Evolutionary conservation across 306 rosid species (phyloP).

Genomic region (Biancaea sappan): DNA sequence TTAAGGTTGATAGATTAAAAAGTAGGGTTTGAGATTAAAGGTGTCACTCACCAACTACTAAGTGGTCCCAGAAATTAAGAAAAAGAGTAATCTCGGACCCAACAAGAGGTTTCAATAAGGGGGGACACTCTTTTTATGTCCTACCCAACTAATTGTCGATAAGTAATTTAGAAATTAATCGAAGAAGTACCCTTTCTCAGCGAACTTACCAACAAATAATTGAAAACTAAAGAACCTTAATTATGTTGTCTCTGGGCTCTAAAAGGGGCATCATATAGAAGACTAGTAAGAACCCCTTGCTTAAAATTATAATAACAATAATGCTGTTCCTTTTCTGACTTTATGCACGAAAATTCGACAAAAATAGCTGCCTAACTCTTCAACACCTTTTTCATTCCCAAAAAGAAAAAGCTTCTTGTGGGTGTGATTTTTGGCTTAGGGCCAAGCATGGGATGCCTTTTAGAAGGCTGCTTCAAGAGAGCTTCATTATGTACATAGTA

Average conservation of each 20-base stretch:
- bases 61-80: constrained; percentile 3
- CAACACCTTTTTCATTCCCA: background rate
- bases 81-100: constrained; percentile 40
- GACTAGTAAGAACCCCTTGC: constrained; percentile 25
- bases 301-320: too few relatives aligned
- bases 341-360: background rate
- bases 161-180: background rate
- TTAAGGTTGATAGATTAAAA: background rate
- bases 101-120: constrained; percentile 58
- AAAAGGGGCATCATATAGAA: constrained; percentile 25
- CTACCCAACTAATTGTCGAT: constrained; percentile 25
- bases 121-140: constrained; percentile 66
- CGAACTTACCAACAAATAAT: constrained; percentile 24
- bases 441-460: constrained; percentile 1
- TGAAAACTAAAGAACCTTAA: constrained; percentile 35
- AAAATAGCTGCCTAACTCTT: constrained; percentile 25
- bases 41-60: background rate
- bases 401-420: background rate
- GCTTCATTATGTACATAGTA: constrained; percentile 11
- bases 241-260: constrained; percentile 32
- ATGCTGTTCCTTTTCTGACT: background rate
- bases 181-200: constrained; percentile 27
- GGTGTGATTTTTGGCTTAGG: background rate
- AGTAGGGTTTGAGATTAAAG: constrained; percentile 1
- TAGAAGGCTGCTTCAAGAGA: constrained; percentile 6